Base-by-base conservation (phyloP, 2,329 filamentous ascomycete genomes). In the Colletotrichum coccodes region DNA sequence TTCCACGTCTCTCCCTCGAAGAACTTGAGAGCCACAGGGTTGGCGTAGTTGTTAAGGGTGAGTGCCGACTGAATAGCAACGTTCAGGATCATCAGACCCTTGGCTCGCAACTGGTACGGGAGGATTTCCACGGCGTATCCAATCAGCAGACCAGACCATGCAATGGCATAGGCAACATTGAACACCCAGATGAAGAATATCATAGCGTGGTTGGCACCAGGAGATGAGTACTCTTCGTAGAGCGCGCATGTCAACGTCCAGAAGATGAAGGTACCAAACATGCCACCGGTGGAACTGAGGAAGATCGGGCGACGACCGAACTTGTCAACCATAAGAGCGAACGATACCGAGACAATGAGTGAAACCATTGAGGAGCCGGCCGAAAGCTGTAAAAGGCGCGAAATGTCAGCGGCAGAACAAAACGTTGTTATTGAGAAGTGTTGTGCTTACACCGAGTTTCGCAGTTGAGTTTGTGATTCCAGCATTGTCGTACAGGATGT, bases 81-180 rank as follows among this genome's bases (percentile, higher is more conserved):
- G 76, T 91, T 90, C 85, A 91, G 88, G 72, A 91, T 82, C 82
- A 87, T 88, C 80, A 89, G 85, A 46, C 86, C 86, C 79, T 87
- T 87, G 70, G 85, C 86, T 54, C 88, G 86, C 30, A 89, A 79
- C 58, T 83, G 81, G 78, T 87, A 90, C 0, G 87, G 87, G 11
- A 89, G 80, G 28, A 90, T 80, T 76, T 90, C 88, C 7, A 88
- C 82, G 2, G 86, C 83, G 71, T 90, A 90, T 54, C 85, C 84
- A 38, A 89, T 82, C 12, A 89, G 79, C 46, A 90, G 80, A 58
- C 87, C 86, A 0, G 86, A 88, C 77, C 87, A 89, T 53, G 84
- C 87, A 62, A 89, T 86, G 67, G 87, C 86, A 76, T 89, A 90
- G 71, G 86, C 87, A 71, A 87, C 80, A 60, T 85, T 84, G 72